Evolutionary conservation across 1,139 yeast species (phyloP).

Genomic region (Meyerozyma smithsonii): DNA sequence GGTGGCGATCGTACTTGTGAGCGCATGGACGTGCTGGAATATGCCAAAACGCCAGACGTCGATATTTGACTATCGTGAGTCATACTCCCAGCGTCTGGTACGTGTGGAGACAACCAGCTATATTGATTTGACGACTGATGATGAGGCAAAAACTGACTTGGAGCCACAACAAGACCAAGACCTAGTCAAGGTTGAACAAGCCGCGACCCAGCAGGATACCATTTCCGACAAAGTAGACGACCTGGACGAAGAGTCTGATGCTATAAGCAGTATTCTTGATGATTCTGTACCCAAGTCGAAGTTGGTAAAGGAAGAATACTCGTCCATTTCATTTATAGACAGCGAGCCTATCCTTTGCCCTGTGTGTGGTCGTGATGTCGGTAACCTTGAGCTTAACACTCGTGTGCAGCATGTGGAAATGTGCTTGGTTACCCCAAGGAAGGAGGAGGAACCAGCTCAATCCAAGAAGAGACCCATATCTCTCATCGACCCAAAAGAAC

Average conservation of each 20-base stretch:
- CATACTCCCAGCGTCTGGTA: neutral
- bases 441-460: neutral
- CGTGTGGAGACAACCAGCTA: neutral
- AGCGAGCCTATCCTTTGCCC: slow-evolving; percentile 1
- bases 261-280: no score
- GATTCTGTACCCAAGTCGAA: no score
- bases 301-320: no score
- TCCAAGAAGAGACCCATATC: neutral
- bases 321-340: no score
- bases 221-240: no score
- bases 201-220: no score
- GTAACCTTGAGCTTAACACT: neutral
- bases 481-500: neutral
- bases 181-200: no score
- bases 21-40: neutral
- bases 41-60: slow-evolving; percentile 2
- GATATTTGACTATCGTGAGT: neutral
- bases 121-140: neutral
- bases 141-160: no score
- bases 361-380: neutral
- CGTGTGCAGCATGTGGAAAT: slow-evolving; percentile 1
- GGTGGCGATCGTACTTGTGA: neutral
- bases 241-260: no score
- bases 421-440: slow-evolving; percentile 1
- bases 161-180: no score